phyloP scores from a whole-genome alignment of 1,139 yeast genomes.

The Lodderomyces metapsilosis region DNA sequence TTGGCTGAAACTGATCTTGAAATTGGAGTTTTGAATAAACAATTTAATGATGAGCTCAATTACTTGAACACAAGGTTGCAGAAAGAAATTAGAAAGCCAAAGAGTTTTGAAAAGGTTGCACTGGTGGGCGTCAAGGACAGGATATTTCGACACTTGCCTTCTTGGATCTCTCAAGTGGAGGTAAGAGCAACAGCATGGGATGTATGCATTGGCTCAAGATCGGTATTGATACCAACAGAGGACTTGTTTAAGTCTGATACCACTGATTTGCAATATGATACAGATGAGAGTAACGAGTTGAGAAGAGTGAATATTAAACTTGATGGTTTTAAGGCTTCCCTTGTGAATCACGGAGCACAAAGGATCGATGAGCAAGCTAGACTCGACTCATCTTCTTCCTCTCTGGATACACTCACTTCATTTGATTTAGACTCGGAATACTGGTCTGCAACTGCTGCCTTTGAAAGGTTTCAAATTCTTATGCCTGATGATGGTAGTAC shows the following conservation, averaged over 20 bases:
- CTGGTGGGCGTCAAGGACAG: conserved; percentile 15
- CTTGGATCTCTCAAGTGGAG: conserved; percentile 42
- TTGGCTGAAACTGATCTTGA: conserved; percentile 27
- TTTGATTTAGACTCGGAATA: conserved; percentile 7
- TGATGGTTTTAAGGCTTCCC: conserved; percentile 6
- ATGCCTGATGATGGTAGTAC: conserved; percentile 9
- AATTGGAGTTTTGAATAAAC: conserved; percentile 29
- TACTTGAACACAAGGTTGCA: conserved; percentile 13
- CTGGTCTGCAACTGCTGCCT: conserved; percentile 11
- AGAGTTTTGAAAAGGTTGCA: not conserved
- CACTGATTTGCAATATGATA: conserved; percentile 38
- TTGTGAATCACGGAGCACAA: conserved; percentile 8
- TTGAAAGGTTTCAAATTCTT: conserved; percentile 11
- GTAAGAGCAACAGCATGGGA: conserved; percentile 30
- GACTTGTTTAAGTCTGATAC: conserved; percentile 29
- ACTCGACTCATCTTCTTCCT: conserved; percentile 6
- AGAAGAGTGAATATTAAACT: conserved; percentile 24
- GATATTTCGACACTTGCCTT: conserved; percentile 44
- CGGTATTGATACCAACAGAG: conserved; percentile 52
- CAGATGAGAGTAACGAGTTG: conserved; percentile 35
- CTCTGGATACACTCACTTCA: conserved; percentile 15
- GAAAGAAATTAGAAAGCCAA: not conserved
- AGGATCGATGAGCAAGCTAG: conserved; percentile 4
- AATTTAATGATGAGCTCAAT: conserved; percentile 27
- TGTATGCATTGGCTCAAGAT: conserved; percentile 55